These are phyloP conservation scores for Trichophaea hybrida DNA, from an alignment of 2,329 filamentous ascomycete species.

Conservation along the genomic window DNA sequence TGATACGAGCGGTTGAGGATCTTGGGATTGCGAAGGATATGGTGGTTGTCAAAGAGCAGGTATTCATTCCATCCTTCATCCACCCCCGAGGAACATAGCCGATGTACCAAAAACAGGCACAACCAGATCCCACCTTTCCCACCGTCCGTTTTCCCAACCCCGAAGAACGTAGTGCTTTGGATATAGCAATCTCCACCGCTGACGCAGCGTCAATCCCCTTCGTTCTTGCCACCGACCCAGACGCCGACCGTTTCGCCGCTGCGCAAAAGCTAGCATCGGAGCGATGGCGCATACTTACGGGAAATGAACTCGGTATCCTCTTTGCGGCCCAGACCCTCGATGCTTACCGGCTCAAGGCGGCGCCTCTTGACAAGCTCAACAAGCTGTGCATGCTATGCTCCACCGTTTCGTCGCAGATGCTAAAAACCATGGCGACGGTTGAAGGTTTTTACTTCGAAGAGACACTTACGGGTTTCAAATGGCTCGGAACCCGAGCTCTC, in stretches of 20 bases:
- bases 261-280: slow-evolving; percentile 42
- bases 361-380: slow-evolving; percentile 28
- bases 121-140: slow-evolving; percentile 49
- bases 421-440: slow-evolving; percentile 41
- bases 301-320: slow-evolving; percentile 50
- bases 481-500: slow-evolving; percentile 48
- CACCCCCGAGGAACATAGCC: no score
- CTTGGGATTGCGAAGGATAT: slow-evolving; percentile 35
- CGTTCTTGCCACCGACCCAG: slow-evolving; percentile 49
- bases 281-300: slow-evolving; percentile 47
- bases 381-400: slow-evolving; percentile 46
- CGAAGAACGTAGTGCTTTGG: slow-evolving; percentile 48
- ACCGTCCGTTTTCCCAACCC: slow-evolving; percentile 52
- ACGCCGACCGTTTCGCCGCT: slow-evolving; percentile 49
- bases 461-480: slow-evolving; percentile 53
- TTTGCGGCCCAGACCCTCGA: slow-evolving; percentile 39
- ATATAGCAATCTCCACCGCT: slow-evolving; percentile 44
- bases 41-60: slow-evolving; percentile 33
- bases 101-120: slow-evolving; percentile 17
- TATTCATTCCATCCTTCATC: no score
- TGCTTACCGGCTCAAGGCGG: slow-evolving; percentile 10
- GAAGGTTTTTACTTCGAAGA: slow-evolving; percentile 45
- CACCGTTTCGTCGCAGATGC: slow-evolving; percentile 50
- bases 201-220: slow-evolving; percentile 37
- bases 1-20: slow-evolving; percentile 33